Base-by-base conservation (phyloP, 768 basidiomycete genomes). In the Podaxis sp. region DNA sequence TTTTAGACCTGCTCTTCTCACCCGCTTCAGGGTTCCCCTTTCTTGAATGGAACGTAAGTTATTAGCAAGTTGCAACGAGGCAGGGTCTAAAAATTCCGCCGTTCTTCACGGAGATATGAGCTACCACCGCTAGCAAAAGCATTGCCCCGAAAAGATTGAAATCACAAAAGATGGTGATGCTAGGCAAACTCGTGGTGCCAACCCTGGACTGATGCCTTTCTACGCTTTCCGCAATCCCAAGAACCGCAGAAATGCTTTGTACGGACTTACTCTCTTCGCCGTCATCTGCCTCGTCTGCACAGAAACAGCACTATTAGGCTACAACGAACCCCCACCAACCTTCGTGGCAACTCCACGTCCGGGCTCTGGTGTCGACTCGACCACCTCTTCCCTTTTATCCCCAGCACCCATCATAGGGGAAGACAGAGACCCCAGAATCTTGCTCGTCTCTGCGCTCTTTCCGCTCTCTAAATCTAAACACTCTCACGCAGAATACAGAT, bases 381-480 rank as follows among this genome's bases (percentile, higher is more conserved):
- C 33, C 8, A 46, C 17, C 15, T 46, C 44, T 8, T 19, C 17
- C 44, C 7, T 46, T 46, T 19, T 3, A 19, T 6, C 44, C 17
- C 44, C 44, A 46, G 8, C 44, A 46, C 7, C 44, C 0, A 1
- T 8, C 44, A 15, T 19, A 1, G 44, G 17, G n/a, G 44, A 28
- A 26, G 4, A 44, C 11, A 39, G 26, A 40, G n/a, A 52, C 30
- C 51, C 51, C 46, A 54, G 72, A 46, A 76, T 84, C 64, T 77
- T 86, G 13, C 78, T 86, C 52, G 85, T 86, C 0, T 80, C 85
- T 1, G 83, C 85, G 0, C 76, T 85, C 67, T 86, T 80, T 66
- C 84, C 83, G 0, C 77, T 84, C 2, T 59, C 75, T 3, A 80
- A 79, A 49, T 79, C 83, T 12, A 84, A 85, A 68, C 83, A 86